These are phyloP conservation scores for Phytopythium boreale DNA, from an alignment of 352 stramenopile species.

Conservation along the genomic window DNA sequence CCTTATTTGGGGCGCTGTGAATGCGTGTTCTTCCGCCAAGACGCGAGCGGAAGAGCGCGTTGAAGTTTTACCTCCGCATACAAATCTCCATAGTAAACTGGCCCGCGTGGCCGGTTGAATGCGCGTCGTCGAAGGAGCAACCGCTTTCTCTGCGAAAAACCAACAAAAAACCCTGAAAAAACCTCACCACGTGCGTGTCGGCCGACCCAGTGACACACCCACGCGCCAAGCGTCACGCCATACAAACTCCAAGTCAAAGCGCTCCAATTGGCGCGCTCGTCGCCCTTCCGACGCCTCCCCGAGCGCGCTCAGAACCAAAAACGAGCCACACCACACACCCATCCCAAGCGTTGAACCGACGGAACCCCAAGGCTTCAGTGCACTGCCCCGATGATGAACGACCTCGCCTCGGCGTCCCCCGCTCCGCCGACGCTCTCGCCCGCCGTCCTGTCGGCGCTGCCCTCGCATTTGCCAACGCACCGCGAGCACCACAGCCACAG, in stretches of 20 bases:
- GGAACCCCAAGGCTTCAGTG: too few species aligned
- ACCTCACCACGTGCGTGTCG: neutral
- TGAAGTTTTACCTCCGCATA: neutral
- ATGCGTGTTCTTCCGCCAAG: neutral
- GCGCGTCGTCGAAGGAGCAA: neutral
- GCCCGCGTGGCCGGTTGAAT: neutral
- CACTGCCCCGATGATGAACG: constrained; percentile 50
- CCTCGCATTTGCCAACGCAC: constrained; percentile 22
- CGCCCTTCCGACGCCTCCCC: neutral
- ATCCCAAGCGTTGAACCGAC: neutral
- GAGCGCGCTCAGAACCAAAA: constrained; percentile 1
- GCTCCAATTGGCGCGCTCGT: too few species aligned
- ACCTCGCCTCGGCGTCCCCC: constrained; percentile 5
- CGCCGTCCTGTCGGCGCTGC: constrained; percentile 4
- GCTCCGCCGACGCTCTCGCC: neutral
- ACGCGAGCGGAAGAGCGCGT: neutral
- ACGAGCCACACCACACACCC: neutral
- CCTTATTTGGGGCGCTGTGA: neutral
- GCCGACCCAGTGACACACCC: neutral
- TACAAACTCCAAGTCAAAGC: constrained; percentile 2
- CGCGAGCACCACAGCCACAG: constrained; percentile 44
- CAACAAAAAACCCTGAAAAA: neutral
- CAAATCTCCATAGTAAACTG: neutral
- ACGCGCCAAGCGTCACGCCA: constrained; percentile 6
- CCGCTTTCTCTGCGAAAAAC: constrained; percentile 7